phyloP scores from a whole-genome alignment of 75 land plant genomes.

The Pseudotsuga menziesii region DNA sequence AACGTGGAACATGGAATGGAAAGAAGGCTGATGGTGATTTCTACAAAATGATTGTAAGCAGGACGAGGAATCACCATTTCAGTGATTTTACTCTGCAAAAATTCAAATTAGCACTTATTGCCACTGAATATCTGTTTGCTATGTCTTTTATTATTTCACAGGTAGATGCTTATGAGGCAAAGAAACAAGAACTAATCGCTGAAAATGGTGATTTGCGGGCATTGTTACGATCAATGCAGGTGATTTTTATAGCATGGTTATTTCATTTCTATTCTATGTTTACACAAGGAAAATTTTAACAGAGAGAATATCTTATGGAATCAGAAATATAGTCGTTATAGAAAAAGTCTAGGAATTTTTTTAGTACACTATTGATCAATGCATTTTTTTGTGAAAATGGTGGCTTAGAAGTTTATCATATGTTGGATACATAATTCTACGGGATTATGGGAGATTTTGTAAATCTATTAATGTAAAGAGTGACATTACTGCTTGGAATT shows the following conservation, averaged over 20 bases:
- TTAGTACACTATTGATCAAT: too few relatives aligned
- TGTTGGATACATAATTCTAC: too few relatives aligned
- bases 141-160: slow-evolving; percentile 16
- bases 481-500: too few relatives aligned
- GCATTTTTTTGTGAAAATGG: too few relatives aligned
- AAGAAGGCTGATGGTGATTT: slow-evolving; percentile 97
- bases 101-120: not conserved
- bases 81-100: not conserved
- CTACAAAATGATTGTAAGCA: slow-evolving; percentile 94
- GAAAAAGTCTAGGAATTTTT: too few relatives aligned
- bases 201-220: slow-evolving; percentile 94
- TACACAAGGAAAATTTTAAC: too few relatives aligned
- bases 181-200: slow-evolving; percentile 92
- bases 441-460: too few relatives aligned
- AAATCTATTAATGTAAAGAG: too few relatives aligned
- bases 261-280: not conserved
- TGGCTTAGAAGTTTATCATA: too few relatives aligned
- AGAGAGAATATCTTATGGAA: too few relatives aligned
- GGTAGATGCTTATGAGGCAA: slow-evolving; percentile 98
- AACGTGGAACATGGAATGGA: slow-evolving; percentile 98
- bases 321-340: too few relatives aligned
- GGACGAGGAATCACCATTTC: not conserved
- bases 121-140: not conserved
- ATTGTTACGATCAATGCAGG: slow-evolving; percentile 94
- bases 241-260: slow-evolving; percentile 11